These are phyloP conservation scores for Gracilariopsis chorda DNA, from an alignment of 23 red algal species.

Conservation along the genomic window DNA sequence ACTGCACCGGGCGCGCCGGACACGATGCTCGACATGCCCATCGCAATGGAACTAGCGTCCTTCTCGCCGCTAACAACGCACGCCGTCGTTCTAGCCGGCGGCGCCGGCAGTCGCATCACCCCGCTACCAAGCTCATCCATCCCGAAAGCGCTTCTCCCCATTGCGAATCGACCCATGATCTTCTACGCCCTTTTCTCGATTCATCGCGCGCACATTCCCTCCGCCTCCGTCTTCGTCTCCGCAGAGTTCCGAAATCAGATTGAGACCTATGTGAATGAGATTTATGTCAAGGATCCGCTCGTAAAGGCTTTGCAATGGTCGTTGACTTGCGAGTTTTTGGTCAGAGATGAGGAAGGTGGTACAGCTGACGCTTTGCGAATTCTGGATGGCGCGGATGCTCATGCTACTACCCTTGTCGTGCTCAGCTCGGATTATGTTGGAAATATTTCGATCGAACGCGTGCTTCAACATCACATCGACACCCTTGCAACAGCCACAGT, in stretches of 20 bases:
- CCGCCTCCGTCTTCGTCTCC: conserved; percentile 18
- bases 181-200: conserved; percentile 49
- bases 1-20: no score
- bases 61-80: not conserved
- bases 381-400: not conserved
- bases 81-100: conserved; percentile 30
- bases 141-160: conserved; percentile 42
- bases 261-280: not conserved
- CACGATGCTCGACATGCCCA: no score
- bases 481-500: conserved; percentile 15
- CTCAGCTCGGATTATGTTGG: conserved; percentile 29
- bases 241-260: not conserved
- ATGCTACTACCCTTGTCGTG: conserved; percentile 12
- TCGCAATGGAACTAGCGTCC: no score
- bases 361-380: conserved; percentile 15
- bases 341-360: not conserved
- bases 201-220: not conserved
- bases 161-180: conserved; percentile 23
- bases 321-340: not conserved
- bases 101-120: not conserved
- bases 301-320: not conserved
- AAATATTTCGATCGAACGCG: not conserved
- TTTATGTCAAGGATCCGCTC: not conserved
- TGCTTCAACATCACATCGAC: not conserved
- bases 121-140: not conserved